These are phyloP conservation scores for Ogataea pini DNA, from an alignment of 805 yeast species.

Conservation along the genomic window DNA sequence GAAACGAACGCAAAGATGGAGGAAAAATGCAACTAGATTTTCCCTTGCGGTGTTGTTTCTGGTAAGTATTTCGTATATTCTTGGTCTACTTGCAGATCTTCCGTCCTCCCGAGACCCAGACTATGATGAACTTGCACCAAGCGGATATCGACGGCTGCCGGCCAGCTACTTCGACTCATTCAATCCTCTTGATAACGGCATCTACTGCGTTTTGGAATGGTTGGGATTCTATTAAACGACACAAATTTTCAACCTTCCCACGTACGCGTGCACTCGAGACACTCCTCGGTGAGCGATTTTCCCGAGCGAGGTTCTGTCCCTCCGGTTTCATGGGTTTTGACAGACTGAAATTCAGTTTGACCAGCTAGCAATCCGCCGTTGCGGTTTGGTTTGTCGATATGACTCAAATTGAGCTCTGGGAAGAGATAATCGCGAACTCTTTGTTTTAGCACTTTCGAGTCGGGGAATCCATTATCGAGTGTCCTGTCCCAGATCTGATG, in stretches of 20 bases:
- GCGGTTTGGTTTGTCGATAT: slow-evolving; percentile 49
- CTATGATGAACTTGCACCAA: slow-evolving; percentile 20
- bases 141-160: slow-evolving; percentile 21
- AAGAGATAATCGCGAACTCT: slow-evolving; percentile 58
- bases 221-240: slow-evolving; percentile 11
- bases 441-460: slow-evolving; percentile 74
- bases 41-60: background rate
- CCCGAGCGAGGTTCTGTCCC: background rate
- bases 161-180: slow-evolving; percentile 18
- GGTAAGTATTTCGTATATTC: slow-evolving; percentile 13
- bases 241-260: slow-evolving; percentile 31
- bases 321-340: background rate
- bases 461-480: slow-evolving; percentile 77
- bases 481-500: slow-evolving; percentile 62
- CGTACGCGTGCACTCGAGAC: slow-evolving; percentile 31
- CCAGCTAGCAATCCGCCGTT: slow-evolving; percentile 25
- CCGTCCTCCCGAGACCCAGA: slow-evolving; percentile 13
- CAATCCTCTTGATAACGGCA: slow-evolving; percentile 15
- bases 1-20: slow-evolving; percentile 14
- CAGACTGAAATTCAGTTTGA: background rate
- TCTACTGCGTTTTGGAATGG: slow-evolving; percentile 17
- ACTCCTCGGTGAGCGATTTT: slow-evolving; percentile 26
- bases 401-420: slow-evolving; percentile 61
- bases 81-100: slow-evolving; percentile 20
- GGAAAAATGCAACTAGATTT: background rate